Evolutionary conservation across 371 early-diverging fungal genomes (phyloP), one percentile per base, ranked within the genome.

Genomic region (Conidiobolus incongruus): DNA sequence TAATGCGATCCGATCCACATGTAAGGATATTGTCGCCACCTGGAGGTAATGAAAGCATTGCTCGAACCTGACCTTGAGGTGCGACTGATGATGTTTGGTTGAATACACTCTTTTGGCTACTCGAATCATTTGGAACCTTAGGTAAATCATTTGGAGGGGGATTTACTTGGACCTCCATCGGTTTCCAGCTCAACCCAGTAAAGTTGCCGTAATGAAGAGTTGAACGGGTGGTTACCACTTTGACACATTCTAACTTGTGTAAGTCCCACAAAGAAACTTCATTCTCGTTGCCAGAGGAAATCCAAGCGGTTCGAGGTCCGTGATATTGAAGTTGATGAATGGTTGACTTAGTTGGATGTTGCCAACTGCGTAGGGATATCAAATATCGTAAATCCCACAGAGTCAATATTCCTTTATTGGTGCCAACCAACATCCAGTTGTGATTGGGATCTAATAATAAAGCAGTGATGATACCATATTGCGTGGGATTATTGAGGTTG

Each of bases 231-330:
- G 56, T 65, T 59, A 68, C 73, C 11, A 82, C 75, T 50, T 83
- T 70, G 11, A 65, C 52, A 56, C 90, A 88, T 38, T 68, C 65
- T 12, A 67, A 56, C 7, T 60, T 54, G 16, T 76, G 74, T 43
- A 92, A 61, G 50, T 84, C 75, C 82, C 91, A 87, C 1, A 81
- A 57, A 2, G 87, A 78, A 1, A 91, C 63, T 42, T 92, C 90
- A 35, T 81, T 77, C 13, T 67, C 63, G 0, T 74, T 77, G 0
- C 77, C 67, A 17, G 73, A 68, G 40, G 77, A 71, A 16, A 76
- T 11, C 77, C 66, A 17, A 60, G 58, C 7, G 56, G 59, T 13
- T 59, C 52, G 4, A 52, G 24, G 15, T 22, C 29, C 16, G 17
- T 40, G 29, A 29, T 22, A 22, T 10, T 28, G 24, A 12, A 84